Percentiles rank a stretch among this genome's conserved stretches.
These are phyloP conservation scores for Powellomyces hirtus DNA, from an alignment of 192 early-diverging fungal species.

Conservation along the genomic window DNA sequence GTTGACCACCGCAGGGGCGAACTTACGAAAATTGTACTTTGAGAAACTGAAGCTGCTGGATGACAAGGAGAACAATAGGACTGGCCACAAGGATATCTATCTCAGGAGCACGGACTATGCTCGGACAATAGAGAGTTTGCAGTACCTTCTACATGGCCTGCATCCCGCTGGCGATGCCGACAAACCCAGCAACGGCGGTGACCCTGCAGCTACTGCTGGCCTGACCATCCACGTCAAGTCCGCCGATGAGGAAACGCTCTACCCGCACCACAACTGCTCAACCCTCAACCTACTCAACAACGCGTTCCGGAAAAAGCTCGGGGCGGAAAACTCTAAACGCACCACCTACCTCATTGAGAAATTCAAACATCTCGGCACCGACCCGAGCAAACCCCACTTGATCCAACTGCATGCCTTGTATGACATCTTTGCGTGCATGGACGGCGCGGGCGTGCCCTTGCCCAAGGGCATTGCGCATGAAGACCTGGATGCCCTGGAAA, in stretches of 20 bases:
- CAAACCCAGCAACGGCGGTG: too few relatives aligned
- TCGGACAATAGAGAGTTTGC: slow-evolving; percentile 67
- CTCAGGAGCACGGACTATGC: slow-evolving; percentile 59
- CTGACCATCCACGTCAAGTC: slow-evolving; percentile 18
- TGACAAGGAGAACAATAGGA: not conserved
- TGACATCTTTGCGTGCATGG: slow-evolving; percentile 38
- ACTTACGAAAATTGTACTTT: slow-evolving; percentile 55
- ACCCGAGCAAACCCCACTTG: slow-evolving; percentile 14
- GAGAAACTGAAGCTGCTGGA: slow-evolving; percentile 33
- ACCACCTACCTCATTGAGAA: slow-evolving; percentile 13
- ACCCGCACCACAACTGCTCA: slow-evolving; percentile 13
- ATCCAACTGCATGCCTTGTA: slow-evolving; percentile 35
- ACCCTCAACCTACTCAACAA: slow-evolving; percentile 8
- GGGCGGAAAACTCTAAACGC: not conserved
- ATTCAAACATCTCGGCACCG: slow-evolving; percentile 20
- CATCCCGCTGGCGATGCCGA: slow-evolving; percentile 38
- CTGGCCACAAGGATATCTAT: slow-evolving; percentile 39
- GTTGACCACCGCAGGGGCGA: slow-evolving; percentile 45
- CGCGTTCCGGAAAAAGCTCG: slow-evolving; percentile 14
- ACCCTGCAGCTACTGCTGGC: not conserved
- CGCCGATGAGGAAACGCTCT: slow-evolving; percentile 22
- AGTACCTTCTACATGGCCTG: slow-evolving; percentile 60
- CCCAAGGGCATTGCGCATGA: slow-evolving; percentile 35
- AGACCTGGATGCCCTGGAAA: slow-evolving; percentile 31
- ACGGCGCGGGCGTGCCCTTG: slow-evolving; percentile 27